Conservation (phyloP, 139 green algal genomes). For the Spirogloea muscicola region DNA sequence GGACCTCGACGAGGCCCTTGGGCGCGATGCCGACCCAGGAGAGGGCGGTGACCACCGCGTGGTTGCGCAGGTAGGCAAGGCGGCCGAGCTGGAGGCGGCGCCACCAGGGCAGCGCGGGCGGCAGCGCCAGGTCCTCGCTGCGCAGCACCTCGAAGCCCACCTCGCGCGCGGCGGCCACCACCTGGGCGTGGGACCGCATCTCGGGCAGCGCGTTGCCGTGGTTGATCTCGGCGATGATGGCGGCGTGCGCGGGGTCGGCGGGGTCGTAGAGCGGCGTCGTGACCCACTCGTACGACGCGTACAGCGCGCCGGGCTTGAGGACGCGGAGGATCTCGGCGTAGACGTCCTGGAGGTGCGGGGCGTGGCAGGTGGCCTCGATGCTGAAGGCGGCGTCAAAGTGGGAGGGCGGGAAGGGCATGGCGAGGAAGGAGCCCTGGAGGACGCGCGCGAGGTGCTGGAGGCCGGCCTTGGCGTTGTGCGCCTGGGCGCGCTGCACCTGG, state of each 20-base stretch:
- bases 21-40: constrained; percentile 71
- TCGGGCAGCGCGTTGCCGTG: constrained; percentile 95
- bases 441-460: constrained; percentile 65
- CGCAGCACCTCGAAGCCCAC: constrained; percentile 59
- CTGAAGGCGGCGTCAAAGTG: constrained; percentile 90
- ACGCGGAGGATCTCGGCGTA: constrained; percentile 77
- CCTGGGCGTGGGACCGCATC: constrained; percentile 79
- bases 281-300: constrained; percentile 96
- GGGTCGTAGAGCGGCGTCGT: constrained; percentile 78
- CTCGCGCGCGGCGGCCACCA: constrained; percentile 75
- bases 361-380: constrained; percentile 97
- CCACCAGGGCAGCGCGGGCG: constrained; percentile 55
- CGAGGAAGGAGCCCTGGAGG: constrained; percentile 90
- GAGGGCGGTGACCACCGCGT: constrained; percentile 72
- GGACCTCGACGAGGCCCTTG: constrained; percentile 75
- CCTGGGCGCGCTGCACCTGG: constrained; percentile 69
- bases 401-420: constrained; percentile 81
- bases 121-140: constrained; percentile 61
- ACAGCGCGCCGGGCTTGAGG: constrained; percentile 83
- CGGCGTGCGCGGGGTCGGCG: constrained; percentile 78
- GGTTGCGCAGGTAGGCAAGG: constrained; percentile 39
- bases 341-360: constrained; percentile 75
- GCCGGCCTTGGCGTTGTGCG: constrained; percentile 54
- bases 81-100: constrained; percentile 47
- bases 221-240: constrained; percentile 94